Base-by-base conservation (phyloP, 768 basidiomycete genomes). In the Naematelia aurantialba region DNA sequence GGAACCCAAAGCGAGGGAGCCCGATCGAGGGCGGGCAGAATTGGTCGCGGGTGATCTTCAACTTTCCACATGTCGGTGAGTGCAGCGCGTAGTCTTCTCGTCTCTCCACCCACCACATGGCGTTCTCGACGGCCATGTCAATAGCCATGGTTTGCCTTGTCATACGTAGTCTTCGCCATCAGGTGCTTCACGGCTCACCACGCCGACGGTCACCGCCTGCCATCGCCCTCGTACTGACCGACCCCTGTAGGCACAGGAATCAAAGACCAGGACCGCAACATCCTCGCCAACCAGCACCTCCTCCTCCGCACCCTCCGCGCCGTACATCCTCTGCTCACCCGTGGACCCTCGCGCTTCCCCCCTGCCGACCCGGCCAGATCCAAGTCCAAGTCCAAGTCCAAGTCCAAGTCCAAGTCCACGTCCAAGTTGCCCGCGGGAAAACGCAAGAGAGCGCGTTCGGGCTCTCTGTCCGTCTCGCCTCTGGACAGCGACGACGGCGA, bases 11-110 rank as follows among this genome's bases (percentile, higher is more conserved):
- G 54, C 39, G 45, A 55, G 45, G 44, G 55, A 86, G 31, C 50
- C 81, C 2, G 69, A 76, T 4, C 74, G 93, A 48, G 87, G 34
- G 34, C 17, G 34, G 34, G 8, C 8, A 8, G 34, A 39, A 55
- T 88, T 87, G 83, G 87, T 91, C 59, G 76, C 84, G 83, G 61
- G 83, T 97, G 57, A 84, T 89, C 5, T 97, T 91, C 87, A 96
- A 98, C 75, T 98, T 97, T 73, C 94, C 94, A 59, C 94, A 98
- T 79, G 88, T 88, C 69, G 93, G 93, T 89, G 69, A 63, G 84
- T 69, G 12, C 48, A 4, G 12, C 10, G 13, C 54, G 19, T 56
- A n/a, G n/a, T n/a, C n/a, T n/a, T n/a, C n/a, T n/a, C 17, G 34
- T 39, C 34, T 39, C 34, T 8, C 8, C 34, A 39, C 34, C 34